Evolutionary conservation across 352 stramenopile genomes (phyloP), one percentile per base, ranked within the genome.

Genomic region (Globisporangium viniferum): DNA sequence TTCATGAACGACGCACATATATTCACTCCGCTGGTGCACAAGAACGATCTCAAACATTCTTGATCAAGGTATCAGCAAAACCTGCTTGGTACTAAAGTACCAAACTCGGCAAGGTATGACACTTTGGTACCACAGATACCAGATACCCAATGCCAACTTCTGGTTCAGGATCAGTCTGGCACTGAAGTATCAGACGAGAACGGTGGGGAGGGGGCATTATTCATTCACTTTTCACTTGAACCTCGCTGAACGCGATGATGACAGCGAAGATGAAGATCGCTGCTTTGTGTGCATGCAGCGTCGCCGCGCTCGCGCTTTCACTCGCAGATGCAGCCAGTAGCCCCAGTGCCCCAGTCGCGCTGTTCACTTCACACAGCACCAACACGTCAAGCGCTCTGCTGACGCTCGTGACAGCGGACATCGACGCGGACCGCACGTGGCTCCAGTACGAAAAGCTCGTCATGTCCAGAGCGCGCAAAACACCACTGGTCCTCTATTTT

Each of bases 381-480:
- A 49, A 31, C n/a, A 1, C 10, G 0, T 49, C 35, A 14, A 22
- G 46, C 3, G 31, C 46, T 7, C 61, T 66, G 46, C 33, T 36
- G 31, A 66, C 61, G 48, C 44, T 66, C 49, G 35, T 48, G 15
- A 46, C 24, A 9, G 29, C 27, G 14, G 14, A 15, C 46, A 24
- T 29, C 61, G 61, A 66, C 24, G 31, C 22, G 0, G 60, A 53
- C 20, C 22, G 7, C 48, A 24, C n/a, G 33, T 68, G 53, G 63
- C 6, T 35, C 14, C 53, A 61, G 36, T 68, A 68, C 63, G 63
- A 68, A 20, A 20, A 56, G 53, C 41, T 62, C 24, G 18, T 68
- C 18, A 29, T 66, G 46, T 59, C 61, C 15, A 44, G 24, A 35
- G 39, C 46, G 4, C 61, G 61, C 46, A 44, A 24, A 2, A 35